phyloP scores from a whole-genome alignment of 2,329 filamentous ascomycete species.

The Aschersonia sp. region DNA sequence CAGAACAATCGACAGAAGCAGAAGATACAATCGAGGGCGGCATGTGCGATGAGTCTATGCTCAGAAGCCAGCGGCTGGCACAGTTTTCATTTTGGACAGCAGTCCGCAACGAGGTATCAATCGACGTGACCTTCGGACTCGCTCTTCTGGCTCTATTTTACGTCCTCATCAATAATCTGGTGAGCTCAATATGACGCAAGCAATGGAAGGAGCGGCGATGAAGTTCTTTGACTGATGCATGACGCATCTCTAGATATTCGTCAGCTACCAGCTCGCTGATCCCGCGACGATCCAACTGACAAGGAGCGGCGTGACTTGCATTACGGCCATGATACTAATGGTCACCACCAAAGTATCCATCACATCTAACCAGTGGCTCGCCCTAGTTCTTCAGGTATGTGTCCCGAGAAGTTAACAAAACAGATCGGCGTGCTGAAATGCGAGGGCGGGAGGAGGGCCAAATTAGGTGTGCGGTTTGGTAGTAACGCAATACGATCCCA shows the following conservation, averaged over 20 bases:
- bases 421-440: too few species aligned
- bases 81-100: background rate
- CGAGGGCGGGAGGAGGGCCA: background rate
- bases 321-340: conserved; percentile 7
- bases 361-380: conserved; percentile 15
- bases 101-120: background rate
- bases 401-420: background rate
- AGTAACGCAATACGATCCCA: conserved; percentile 11
- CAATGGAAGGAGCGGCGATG: too few species aligned
- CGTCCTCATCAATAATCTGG: conserved; percentile 18
- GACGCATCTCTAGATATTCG: conserved; percentile 10
- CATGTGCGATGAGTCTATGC: too few species aligned
- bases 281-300: conserved; percentile 17
- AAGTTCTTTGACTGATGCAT: background rate
- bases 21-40: too few species aligned
- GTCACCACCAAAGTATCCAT: conserved; percentile 12
- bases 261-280: conserved; percentile 16
- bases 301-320: conserved; percentile 16
- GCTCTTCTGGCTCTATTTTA: conserved; percentile 17
- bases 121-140: conserved; percentile 3
- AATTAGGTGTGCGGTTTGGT: conserved; percentile 14
- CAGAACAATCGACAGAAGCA: too few species aligned
- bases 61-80: background rate
- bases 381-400: conserved; percentile 14
- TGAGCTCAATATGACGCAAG: background rate